These are phyloP conservation scores for Petasospora fabianii DNA, from an alignment of 1,139 yeast species.

Conservation along the genomic window DNA sequence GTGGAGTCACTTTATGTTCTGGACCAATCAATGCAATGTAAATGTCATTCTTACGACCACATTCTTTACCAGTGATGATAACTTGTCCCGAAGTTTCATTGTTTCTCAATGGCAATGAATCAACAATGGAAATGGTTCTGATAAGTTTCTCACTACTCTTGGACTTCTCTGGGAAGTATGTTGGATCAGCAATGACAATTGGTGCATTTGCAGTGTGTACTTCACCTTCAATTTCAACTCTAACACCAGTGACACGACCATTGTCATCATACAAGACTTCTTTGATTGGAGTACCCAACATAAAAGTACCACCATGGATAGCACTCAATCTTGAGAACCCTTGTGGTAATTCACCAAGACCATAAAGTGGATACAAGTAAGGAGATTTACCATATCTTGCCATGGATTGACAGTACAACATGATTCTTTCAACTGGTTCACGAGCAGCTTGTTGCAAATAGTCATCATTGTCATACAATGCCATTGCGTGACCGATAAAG, in stretches of 20 bases:
- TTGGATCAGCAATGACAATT: constrained; percentile 94
- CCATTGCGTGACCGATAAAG: constrained; percentile 98
- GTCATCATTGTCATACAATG: constrained; percentile 90
- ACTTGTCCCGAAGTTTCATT: constrained; percentile 90
- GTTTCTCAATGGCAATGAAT: constrained; percentile 79
- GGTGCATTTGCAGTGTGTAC: constrained; percentile 74
- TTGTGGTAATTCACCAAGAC: constrained; percentile 96
- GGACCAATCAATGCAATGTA: constrained; percentile 89
- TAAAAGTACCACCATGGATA: constrained; percentile 96
- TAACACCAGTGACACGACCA: constrained; percentile 12
- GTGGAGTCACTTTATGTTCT: constrained; percentile 87
- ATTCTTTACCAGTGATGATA: constrained; percentile 95
- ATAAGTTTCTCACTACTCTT: constrained; percentile 78
- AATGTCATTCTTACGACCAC: constrained; percentile 88
- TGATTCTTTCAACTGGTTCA: constrained; percentile 83
- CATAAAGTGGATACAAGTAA: constrained; percentile 91
- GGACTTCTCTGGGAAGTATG: constrained; percentile 92
- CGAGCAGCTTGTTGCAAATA: constrained; percentile 87
- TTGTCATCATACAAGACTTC: constrained; percentile 43
- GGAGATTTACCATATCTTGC: constrained; percentile 97
- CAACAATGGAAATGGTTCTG: constrained; percentile 90
- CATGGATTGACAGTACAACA: constrained; percentile 84
- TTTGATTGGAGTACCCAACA: constrained; percentile 95
- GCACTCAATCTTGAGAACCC: constrained; percentile 97
- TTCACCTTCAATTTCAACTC: constrained; percentile 66